Base-by-base conservation (phyloP, 441 rosid species). In the Jatropha podagrica region DNA sequence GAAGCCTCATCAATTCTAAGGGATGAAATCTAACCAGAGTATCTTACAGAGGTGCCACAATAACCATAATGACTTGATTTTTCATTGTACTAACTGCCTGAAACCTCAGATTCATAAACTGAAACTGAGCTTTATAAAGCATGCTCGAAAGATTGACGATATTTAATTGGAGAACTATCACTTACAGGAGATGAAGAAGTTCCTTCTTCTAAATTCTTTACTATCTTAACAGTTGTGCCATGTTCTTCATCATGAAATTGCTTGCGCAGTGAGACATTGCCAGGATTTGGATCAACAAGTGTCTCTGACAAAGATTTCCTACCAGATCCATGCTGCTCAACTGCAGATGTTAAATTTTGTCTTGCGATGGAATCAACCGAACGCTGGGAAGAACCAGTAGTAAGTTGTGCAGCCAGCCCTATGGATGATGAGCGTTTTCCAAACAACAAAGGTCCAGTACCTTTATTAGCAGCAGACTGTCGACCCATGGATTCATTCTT, bases 251-350 rank as follows among this genome's bases (percentile, higher is more conserved):
- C 92, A 68, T 80, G 88, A 76, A 96, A 96, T 85, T 92, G 94
- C 85, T 88, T 94, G 61, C 86, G 86, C 74, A 92, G 89, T 40
- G 99, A 92, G 82, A 85, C 88, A 77, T 90, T 92, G 70, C 97
- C 92, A 32, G 96, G 81, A 73, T 82, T 85, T 56, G 86, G 81
- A 82, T 91, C 96, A 66, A 76, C 72, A 15, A 88, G 79, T 44
- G 87, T 84, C 62, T 92, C 97, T 27, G 97, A 96, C 85, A 92
- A 79, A 55, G 98, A 96, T 84, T 87, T 94, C 81, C 99, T 84
- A 68, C 97, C 92, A 64, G 98, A 92, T 55, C 94, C 95, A 62
- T 93, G 97, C 20, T 89, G 91, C 78, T 92, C 97, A 82, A 88
- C 87, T 64, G 85, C 85, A 54, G 97, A 90, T 64, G 92, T 94